phyloP scores from a whole-genome alignment of 2,329 filamentous ascomycete species.

The Fusarium napiforme region DNA sequence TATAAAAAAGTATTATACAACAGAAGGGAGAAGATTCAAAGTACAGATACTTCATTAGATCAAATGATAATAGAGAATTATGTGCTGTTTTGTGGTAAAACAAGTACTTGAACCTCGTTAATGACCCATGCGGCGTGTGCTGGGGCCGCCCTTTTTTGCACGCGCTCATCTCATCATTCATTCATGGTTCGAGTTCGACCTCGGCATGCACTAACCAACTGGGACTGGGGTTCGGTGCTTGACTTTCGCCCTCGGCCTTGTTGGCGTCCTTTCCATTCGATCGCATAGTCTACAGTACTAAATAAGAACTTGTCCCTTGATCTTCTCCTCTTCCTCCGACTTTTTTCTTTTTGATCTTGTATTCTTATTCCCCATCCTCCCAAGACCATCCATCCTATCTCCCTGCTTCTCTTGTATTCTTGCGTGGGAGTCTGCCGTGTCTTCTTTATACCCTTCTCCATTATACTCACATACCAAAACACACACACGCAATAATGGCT shows the following conservation, averaged over 20 bases:
- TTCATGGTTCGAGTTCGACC: constrained; percentile 37
- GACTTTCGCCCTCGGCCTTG: constrained; percentile 42
- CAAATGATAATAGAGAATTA: neutral
- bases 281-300: constrained; percentile 3
- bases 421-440: constrained; percentile 33
- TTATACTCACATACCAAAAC: constrained; percentile 23
- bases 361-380: constrained; percentile 9
- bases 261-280: constrained; percentile 29
- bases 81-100: neutral
- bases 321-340: constrained; percentile 21
- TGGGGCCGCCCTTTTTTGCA: constrained; percentile 9
- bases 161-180: constrained; percentile 24
- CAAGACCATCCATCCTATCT: constrained; percentile 15
- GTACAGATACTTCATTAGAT: neutral
- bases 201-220: constrained; percentile 32
- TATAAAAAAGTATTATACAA: neutral
- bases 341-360: constrained; percentile 27
- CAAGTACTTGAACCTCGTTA: neutral
- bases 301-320: constrained; percentile 42
- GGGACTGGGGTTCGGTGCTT: constrained; percentile 14
- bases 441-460: constrained; percentile 14
- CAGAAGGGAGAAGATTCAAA: neutral
- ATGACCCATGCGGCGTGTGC: neutral
- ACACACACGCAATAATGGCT: constrained; percentile 70
- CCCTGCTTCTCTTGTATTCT: constrained; percentile 17